A percentile compares a stretch with the other conserved stretches of the same genome.
Conservation (phyloP, 495 filamentous ascomycete genomes). For the Xylaria cubensis region DNA sequence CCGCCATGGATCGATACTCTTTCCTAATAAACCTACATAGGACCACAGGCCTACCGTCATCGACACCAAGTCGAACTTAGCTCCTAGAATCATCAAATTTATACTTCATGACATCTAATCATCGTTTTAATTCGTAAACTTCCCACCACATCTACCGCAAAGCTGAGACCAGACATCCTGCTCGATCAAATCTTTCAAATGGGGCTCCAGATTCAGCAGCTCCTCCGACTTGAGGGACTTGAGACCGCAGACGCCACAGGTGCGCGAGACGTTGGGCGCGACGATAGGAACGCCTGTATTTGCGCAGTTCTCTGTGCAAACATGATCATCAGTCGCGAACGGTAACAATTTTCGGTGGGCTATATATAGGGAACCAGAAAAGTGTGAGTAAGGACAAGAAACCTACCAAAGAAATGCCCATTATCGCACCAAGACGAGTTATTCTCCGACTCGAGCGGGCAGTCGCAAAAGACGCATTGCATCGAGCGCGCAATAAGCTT, state of each 20-base stretch:
- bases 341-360: background rate
- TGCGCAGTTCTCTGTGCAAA: slow-evolving; percentile 41
- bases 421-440: slow-evolving; percentile 33
- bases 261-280: slow-evolving; percentile 49
- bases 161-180: slow-evolving; percentile 41
- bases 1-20: background rate
- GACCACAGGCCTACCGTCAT: background rate
- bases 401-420: slow-evolving; percentile 44
- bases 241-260: slow-evolving; percentile 51
- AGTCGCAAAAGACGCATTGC: slow-evolving; percentile 47
- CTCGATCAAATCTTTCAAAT: slow-evolving; percentile 40
- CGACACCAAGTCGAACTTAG: background rate
- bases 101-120: background rate
- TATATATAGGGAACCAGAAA: background rate
- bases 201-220: slow-evolving; percentile 38
- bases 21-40: background rate
- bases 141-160: slow-evolving; percentile 55
- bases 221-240: slow-evolving; percentile 45
- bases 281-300: slow-evolving; percentile 52
- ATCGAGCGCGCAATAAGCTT: slow-evolving; percentile 35
- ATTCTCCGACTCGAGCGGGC: slow-evolving; percentile 27
- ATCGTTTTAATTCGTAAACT: slow-evolving; percentile 44
- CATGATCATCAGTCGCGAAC: background rate
- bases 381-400: background rate
- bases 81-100: background rate